Conservation (phyloP, 441 rosid species). For the Corymbia calophylla region DNA sequence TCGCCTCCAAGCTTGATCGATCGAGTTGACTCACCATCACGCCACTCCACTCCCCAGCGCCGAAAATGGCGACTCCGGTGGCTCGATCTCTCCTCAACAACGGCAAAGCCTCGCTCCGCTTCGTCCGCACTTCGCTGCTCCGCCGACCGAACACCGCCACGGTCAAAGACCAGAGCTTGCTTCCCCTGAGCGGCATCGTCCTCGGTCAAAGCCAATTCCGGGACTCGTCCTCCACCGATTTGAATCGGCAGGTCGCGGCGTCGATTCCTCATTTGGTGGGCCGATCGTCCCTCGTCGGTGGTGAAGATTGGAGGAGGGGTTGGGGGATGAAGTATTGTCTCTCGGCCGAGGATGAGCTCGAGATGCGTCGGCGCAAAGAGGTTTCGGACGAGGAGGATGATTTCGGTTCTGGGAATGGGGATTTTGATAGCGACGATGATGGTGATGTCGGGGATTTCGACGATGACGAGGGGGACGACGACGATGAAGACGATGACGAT, state of each 20-base stretch:
- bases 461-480: background rate
- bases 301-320: background rate
- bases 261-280: background rate
- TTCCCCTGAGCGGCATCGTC: background rate
- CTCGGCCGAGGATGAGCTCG: background rate
- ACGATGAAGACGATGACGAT: background rate
- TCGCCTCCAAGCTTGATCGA: background rate
- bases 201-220: background rate
- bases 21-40: background rate
- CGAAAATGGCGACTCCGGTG: background rate
- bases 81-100: background rate
- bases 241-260: background rate
- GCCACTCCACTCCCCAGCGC: background rate
- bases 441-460: background rate
- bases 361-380: background rate
- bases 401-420: background rate
- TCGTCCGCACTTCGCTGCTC: background rate
- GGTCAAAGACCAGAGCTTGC: background rate
- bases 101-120: background rate
- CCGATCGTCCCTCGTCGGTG: background rate
- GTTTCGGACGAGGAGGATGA: background rate
- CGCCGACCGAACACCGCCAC: background rate
- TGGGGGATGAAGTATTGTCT: rapidly evolving
- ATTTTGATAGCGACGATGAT: background rate
- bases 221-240: background rate